Percentiles rank a stretch among this genome's conserved stretches.
These are phyloP conservation scores for Odonthalia washingtoniensis DNA, from an alignment of 31 red algal genomes.

Conservation along the genomic window DNA sequence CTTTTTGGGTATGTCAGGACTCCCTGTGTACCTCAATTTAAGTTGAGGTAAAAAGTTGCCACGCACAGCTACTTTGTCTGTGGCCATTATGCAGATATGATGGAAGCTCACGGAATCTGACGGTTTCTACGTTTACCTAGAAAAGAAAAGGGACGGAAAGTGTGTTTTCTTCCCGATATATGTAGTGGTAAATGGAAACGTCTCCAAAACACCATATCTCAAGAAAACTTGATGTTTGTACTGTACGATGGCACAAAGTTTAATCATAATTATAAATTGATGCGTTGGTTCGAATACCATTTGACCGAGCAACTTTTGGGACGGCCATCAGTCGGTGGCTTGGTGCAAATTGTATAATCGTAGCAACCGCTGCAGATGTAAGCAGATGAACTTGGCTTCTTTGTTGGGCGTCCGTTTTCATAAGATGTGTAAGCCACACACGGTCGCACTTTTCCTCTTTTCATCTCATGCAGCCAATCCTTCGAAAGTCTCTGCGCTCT, in stretches of 20 bases:
- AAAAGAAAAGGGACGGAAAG: too few species aligned
- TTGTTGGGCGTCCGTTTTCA: neutral
- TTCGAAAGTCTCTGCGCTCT: too few species aligned
- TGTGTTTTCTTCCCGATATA: neutral
- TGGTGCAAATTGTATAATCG: neutral
- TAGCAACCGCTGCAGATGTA: slow-evolving; percentile 10
- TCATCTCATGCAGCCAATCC: too few species aligned
- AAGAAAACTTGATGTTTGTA: slow-evolving; percentile 5
- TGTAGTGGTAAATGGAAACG: neutral
- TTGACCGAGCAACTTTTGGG: too few species aligned
- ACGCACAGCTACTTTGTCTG: too few species aligned
- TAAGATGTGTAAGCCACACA: neutral
- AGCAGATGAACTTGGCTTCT: slow-evolving; percentile 5
- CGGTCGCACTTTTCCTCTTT: too few species aligned
- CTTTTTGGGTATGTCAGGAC: neutral
- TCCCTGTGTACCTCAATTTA: neutral
- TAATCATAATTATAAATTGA: slow-evolving; percentile 6
- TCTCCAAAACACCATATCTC: neutral
- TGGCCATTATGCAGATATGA: too few species aligned
- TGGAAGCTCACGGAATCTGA: too few species aligned
- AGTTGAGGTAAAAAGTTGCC: too few species aligned
- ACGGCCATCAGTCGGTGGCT: too few species aligned
- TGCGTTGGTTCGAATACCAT: too few species aligned
- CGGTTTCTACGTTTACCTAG: neutral
- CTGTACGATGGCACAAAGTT: neutral